Evolutionary conservation across 1,139 yeast genomes (phyloP), one percentile per base, ranked within the genome.

Genomic region (Hansenula sp.): DNA sequence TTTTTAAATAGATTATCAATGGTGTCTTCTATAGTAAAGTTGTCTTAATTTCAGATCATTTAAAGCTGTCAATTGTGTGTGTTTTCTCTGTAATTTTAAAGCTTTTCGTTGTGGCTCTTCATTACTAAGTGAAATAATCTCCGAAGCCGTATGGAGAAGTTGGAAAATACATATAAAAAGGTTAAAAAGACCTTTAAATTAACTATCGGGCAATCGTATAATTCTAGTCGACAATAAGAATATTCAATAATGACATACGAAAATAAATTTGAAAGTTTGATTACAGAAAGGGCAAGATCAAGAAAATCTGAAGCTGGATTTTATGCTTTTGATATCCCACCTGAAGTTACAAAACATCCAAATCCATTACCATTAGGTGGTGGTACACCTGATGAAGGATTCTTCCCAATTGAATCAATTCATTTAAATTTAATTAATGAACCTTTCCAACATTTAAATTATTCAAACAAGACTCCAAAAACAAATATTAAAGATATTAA

Each of bases 381-480:
- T 53, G 84, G 84, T 19, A 68, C 69, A 48, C 85, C 85, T 13
- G 75, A 77, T 51, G 69, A 69, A 42, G 80, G 79, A 1, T 73
- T 77, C 53, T 78, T 78, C 60, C 84, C 84, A 2, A 59, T 78
- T 36, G 75, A 75, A 34, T 65, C 75, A 2, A 68, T 78, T 30
- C 71, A 69, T 38, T 60, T 77, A 34, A 65, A 68, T 42, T 56
- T 76, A 33, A 68, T 69, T 22, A 68, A 71, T 21, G 61, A 64
- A 37, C 80, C 80, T 1, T 54, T 46, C 47, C 55, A 53, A 29
- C 56, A 55, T 33, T 34, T 57, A 22, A 36, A 42, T 3, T 53
- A 52, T 31, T 39, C 42, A 9, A 40, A 44, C 7, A 55, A 48
- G 29, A 42, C 48, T 2, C 34, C 47, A 0, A 40, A 41, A 5